Evolutionary conservation across 306 rosid species (phyloP), one percentile per base, ranked within the genome.

Genomic region (Hippophae rhamnoides): DNA sequence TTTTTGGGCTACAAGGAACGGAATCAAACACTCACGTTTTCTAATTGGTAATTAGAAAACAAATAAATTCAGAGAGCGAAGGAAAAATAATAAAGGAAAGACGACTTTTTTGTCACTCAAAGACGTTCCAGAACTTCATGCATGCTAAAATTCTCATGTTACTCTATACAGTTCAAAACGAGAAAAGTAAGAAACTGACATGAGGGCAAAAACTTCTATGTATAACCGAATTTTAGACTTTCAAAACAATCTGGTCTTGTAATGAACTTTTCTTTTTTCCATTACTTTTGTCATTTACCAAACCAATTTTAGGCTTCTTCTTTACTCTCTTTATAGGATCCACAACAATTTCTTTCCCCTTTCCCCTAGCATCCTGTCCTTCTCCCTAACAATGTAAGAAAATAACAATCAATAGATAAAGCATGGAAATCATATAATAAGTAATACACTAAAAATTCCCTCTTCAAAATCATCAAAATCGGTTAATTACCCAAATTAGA

Each of bases 181-280:
- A 44, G 42, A 47, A 2, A 47, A 43, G 23, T 12, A 56, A 9
- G 38, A 45, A 31, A 31, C 5, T 31, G 38, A 4, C 38, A 27
- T 2, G 38, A 27, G 3, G 38, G 3, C 2, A 31, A 31, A 31
- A 31, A 31, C 38, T 31, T 1, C 38, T 2, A 1, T 27, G 38
- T 31, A 31, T 31, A 31, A 31, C 38, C 38, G 38, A 31, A 31
- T 31, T 57, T 62, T 57, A 78, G 55, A 72, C 68, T 60, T 52
- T 43, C 61, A 74, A 56, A 72, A 48, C 69, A 18, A 84, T 72
- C 63, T 63, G 56, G 40, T 82, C 86, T 53, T 67, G 72, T 65
- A 69, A 61, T 9, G 70, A 42, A 10, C 64, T 58, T 62, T 78
- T 78, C 78, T 60, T 72, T 65, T 82, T 78, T 58, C 66, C 74